Evolutionary conservation across 1,284 basidiomycete genomes (phyloP), one percentile per base, ranked within the genome.

Genomic region (Rhodotorula mucilaginosa): DNA sequence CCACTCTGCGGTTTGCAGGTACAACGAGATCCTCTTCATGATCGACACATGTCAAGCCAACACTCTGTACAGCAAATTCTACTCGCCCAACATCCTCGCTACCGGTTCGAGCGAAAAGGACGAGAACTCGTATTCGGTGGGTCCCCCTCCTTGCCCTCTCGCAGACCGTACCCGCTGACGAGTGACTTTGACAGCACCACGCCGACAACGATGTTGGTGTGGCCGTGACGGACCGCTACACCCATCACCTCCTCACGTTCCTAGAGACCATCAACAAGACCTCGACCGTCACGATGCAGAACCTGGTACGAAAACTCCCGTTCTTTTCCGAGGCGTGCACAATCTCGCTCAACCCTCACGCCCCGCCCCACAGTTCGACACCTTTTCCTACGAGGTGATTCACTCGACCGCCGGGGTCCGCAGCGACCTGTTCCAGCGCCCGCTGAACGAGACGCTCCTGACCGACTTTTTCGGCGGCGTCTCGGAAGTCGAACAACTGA

Each of bases 11-110:
- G 16, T 29, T 29, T 29, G 19, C 76, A 93, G 93, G 68, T 99
- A 98, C 83, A 96, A 98, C 81, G 92, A 96, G 81, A 88, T 99
- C 54, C 87, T 99, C 78, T 97, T 97, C 84, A 97, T 98, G 91
- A 90, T 97, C 75, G 96, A 99, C 80, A 99, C 96, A 0, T 99
- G 97, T 79, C 95, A 99, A 82, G 97, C 96, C 34, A 97, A 94
- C 79, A 93, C 93, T 1, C 90, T 99, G 88, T 97, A 92, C 80
- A 89, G 90, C 58, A 91, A 93, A 78, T 89, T 98, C 77, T 97
- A 98, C 82, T 95, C 92, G 2, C 95, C 96, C 1, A 95, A 97
- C 79, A 90, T 99, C 58, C 87, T 98, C 12, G 94, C 96, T 0
- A 95, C 93, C 0, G 97, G 95, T 0, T 95, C 92, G 0, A 92